Evolutionary conservation across 768 basidiomycete species (phyloP).

Genomic region (Saitozyma sp.): DNA sequence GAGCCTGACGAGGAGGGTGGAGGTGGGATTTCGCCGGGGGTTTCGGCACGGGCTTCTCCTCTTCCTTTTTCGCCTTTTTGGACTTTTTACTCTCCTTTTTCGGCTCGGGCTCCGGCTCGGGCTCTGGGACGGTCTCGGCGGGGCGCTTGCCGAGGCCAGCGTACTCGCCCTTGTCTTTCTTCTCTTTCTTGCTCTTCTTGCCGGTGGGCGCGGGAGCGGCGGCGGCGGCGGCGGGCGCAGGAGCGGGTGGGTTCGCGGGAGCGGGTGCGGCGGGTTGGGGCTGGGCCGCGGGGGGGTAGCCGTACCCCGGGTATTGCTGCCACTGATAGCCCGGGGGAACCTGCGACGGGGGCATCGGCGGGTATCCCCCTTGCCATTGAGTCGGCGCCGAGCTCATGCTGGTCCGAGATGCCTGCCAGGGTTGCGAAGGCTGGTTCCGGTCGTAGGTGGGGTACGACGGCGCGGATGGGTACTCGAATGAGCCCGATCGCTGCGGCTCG

Average conservation of each 20-base stretch:
- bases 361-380: no score
- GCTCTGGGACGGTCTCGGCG: constrained; percentile 26
- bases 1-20: constrained; percentile 84
- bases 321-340: constrained; percentile 7
- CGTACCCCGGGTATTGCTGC: constrained; percentile 6
- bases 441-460: no score
- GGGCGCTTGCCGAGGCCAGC: constrained; percentile 35
- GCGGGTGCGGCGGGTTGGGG: background rate
- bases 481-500: no score
- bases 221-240: constrained; percentile 6
- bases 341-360: constrained; percentile 2
- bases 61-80: constrained; percentile 32
- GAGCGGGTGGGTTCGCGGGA: background rate
- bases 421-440: no score
- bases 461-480: no score
- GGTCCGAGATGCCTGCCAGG: no score
- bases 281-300: constrained; percentile 1
- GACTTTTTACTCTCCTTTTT: constrained; percentile 32
- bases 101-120: constrained; percentile 15
- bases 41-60: constrained; percentile 29
- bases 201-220: background rate
- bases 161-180: constrained; percentile 14
- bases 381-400: no score
- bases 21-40: constrained; percentile 67
- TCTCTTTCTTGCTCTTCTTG: constrained; percentile 32